A percentile compares a stretch with the other conserved stretches of the same genome.
phyloP scores from a whole-genome alignment of 495 filamentous ascomycete genomes.

The Aspergillus egyptiacus region DNA sequence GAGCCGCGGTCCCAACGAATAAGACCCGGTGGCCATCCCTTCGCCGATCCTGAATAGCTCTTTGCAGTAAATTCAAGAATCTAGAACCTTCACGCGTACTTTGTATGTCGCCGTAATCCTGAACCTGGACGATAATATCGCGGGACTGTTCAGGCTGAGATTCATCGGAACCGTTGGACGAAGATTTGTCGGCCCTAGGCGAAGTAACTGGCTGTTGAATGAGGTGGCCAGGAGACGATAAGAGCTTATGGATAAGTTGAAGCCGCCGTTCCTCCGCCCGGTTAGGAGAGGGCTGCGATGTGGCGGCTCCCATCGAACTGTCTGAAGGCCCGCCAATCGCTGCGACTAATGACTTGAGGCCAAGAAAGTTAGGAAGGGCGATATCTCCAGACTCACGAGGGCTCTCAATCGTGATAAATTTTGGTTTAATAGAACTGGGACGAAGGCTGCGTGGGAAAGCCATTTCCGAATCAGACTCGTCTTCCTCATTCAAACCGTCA shows the following conservation, averaged over 20 bases:
- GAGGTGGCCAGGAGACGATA: constrained; percentile 23
- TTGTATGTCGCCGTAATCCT: constrained; percentile 72
- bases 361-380: constrained; percentile 30
- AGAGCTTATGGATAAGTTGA: constrained; percentile 33
- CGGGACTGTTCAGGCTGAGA: constrained; percentile 18
- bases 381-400: constrained; percentile 31
- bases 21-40: constrained; percentile 62
- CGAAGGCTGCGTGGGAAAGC: constrained; percentile 19
- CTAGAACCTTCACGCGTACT: constrained; percentile 54
- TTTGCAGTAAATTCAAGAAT: constrained; percentile 59
- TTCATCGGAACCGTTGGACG: constrained; percentile 12
- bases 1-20: constrained; percentile 63
- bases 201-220: constrained; percentile 4
- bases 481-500: constrained; percentile 31
- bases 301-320: constrained; percentile 15
- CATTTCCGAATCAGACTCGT: constrained; percentile 38
- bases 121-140: constrained; percentile 67
- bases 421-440: constrained; percentile 20
- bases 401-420: constrained; percentile 38
- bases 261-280: constrained; percentile 29
- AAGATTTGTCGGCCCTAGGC: background rate
- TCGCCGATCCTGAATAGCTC: constrained; percentile 64
- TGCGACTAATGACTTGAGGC: constrained; percentile 34
- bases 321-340: constrained; percentile 33
- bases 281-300: constrained; percentile 12